Conservation (phyloP, 345 rosid species). For the Camelina laxa region DNA sequence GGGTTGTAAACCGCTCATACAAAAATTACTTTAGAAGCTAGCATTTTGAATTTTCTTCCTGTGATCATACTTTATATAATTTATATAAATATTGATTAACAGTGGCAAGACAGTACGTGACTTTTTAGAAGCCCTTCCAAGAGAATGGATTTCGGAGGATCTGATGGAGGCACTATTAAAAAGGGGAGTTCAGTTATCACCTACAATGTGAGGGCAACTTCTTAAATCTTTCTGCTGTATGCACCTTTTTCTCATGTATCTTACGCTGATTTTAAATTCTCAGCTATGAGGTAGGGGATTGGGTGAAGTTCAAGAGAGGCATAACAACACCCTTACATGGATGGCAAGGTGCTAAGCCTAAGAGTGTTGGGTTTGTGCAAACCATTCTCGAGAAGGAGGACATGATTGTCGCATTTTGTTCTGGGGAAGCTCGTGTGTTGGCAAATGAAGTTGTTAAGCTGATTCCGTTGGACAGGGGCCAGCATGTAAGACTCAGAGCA, state of each 20-base stretch:
- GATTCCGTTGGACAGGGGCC: slow-evolving; percentile 96
- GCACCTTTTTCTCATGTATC: slow-evolving; percentile 12
- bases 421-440: slow-evolving; percentile 83
- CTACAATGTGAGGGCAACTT: slow-evolving; percentile 71
- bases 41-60: slow-evolving; percentile 17
- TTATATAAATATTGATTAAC: slow-evolving; percentile 40
- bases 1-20: slow-evolving; percentile 5
- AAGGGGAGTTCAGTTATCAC: slow-evolving; percentile 85
- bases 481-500: slow-evolving; percentile 80
- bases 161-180: slow-evolving; percentile 81
- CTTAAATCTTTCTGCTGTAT: slow-evolving; percentile 32
- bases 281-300: slow-evolving; percentile 93
- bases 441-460: slow-evolving; percentile 85
- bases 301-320: slow-evolving; percentile 93
- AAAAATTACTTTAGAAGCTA: slow-evolving; percentile 6
- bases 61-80: slow-evolving; percentile 27
- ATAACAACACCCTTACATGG: slow-evolving; percentile 73
- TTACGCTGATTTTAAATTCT: slow-evolving; percentile 29
- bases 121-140: slow-evolving; percentile 90
- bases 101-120: slow-evolving; percentile 95
- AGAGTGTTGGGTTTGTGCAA: slow-evolving; percentile 98
- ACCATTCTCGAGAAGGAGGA: slow-evolving; percentile 69
- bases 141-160: slow-evolving; percentile 99
- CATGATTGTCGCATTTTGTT: slow-evolving; percentile 84
- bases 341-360: slow-evolving; percentile 92